Evolutionary conservation across 768 basidiomycete species (phyloP), one percentile per base, ranked within the genome.

Genomic region (Termitomyces sp.): DNA sequence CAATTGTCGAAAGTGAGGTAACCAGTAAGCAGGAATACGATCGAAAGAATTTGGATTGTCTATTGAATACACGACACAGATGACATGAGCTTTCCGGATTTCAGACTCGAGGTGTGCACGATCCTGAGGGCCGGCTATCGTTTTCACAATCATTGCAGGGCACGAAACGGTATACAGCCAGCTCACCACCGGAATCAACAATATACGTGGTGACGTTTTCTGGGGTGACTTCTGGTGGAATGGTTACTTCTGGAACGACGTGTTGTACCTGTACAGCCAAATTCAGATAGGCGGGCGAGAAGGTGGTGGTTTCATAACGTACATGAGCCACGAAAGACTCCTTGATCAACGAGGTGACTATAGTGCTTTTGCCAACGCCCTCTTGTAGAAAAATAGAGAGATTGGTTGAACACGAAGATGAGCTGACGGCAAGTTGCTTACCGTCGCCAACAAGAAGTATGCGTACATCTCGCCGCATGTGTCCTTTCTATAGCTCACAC

Each of bases 141-240:
- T 34, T 59, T 58, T 56, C 51, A 53, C 44, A 51, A 42, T 59
- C 60, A 59, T 44, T 51, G 29, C 51, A 29, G 42, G 56, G 52
- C 36, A 22, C 24, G 32, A 20, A 26, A 44, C 51, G 39, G 34
- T 24, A n/a, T 22, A 18, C n/a, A 39, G 12, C 26, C 12, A 46
- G 78, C 86, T 61, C 66, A 94, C 96, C 88, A 71, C 95, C 95
- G 49, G 96, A 94, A 74, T 99, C 96, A 53, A 98, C 92, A 60
- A 99, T 98, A 69, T 95, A 92, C 4, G 95, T 98, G 1, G 96
- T 98, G 41, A 99, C 93, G 69, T 97, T 94, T 76, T 96, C 94
- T 49, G 96, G 93, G 22, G 94, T 96, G 47, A 97, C 93, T 73
- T 95, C 92, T 65, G 95, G 94, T 7, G 96, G 97, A 55, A 99